Evolutionary conservation across 2,329 filamentous ascomycete species (phyloP).

Genomic region (Pseudogymnoascus verrucosus): DNA sequence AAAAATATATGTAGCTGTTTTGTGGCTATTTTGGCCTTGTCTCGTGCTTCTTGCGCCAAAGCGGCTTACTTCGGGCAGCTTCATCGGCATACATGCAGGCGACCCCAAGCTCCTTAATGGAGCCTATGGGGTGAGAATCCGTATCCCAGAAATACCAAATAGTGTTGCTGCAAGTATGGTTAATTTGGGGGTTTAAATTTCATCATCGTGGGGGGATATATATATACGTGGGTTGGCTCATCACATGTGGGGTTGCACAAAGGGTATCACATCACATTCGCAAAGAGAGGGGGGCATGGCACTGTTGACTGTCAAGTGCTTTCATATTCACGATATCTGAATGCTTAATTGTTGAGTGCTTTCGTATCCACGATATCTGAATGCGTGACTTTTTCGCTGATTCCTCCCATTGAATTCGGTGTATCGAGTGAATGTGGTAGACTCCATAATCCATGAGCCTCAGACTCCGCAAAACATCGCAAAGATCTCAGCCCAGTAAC

Average conservation of each 20-base stretch:
- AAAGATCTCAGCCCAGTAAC: not conserved
- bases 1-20: not conserved
- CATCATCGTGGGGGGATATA: slow-evolving; percentile 6
- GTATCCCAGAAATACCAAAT: not conserved
- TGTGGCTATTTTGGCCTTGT: not conserved
- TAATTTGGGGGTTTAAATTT: not conserved
- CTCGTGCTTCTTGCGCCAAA: not conserved
- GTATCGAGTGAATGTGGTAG: not conserved
- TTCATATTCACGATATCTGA: not conserved
- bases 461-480: not conserved
- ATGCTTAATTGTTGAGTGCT: not conserved
- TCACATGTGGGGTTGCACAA: slow-evolving; percentile 1
- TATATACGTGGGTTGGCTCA: slow-evolving; percentile 1
- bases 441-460: not conserved
- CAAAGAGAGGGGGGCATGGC: not conserved
- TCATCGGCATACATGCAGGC: not conserved
- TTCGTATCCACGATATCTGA: not conserved
- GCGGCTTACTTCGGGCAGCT: not conserved
- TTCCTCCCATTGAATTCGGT: not conserved
- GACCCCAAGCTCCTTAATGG: not conserved
- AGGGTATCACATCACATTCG: slow-evolving; percentile 1
- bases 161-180: not conserved
- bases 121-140: not conserved
- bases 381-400: not conserved
- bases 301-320: not conserved